Base-by-base conservation (phyloP, 805 yeast genomes). In the Ogataea ganodermae region DNA sequence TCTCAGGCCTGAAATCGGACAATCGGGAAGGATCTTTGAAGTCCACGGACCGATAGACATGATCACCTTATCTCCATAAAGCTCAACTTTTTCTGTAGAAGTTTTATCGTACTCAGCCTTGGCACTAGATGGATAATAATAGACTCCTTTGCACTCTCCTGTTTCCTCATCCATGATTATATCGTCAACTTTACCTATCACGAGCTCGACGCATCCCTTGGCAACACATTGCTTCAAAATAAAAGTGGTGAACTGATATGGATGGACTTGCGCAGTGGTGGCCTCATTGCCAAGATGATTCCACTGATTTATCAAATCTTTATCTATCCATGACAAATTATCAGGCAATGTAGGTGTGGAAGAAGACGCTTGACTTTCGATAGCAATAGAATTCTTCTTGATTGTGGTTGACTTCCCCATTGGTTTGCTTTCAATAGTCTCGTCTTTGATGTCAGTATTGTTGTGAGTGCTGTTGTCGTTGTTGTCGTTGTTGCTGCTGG, bases 11-110 rank as follows among this genome's bases (percentile, higher is more conserved):
- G 92, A 84, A 10, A 92, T 90, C 23, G 98, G 99, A 63, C 98
- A 91, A 56, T 86, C 90, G 2, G 96, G 96, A 49, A 92, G 69
- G 35, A 92, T 79, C 60, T 84, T 85, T 1, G 96, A 85, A 2
- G 97, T 90, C 99, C 99, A 92, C 10, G 99, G 99, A 0, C 99
- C 99, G 57, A 89, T 87, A 0, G 96, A 74, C 58, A 94, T 72
- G 9, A 92, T 83, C n/a, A 89, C 82, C 57, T 87, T 83, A 61
- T 87, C 89, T 45, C 88, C 94, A 12, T 59, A 62, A 12, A 90
- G 69, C 27, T 76, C 77, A 7, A 80, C 61, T 22, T 69, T 67
- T 41, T 71, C 53, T 14, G 62, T 62, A 24, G 63, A 56, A 13
- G 48, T 45, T 13, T 64, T 59, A 27, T 66, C 67, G 43, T 62